These are phyloP conservation scores for Cercophora samala DNA, from an alignment of 495 filamentous ascomycete genomes.

Conservation along the genomic window DNA sequence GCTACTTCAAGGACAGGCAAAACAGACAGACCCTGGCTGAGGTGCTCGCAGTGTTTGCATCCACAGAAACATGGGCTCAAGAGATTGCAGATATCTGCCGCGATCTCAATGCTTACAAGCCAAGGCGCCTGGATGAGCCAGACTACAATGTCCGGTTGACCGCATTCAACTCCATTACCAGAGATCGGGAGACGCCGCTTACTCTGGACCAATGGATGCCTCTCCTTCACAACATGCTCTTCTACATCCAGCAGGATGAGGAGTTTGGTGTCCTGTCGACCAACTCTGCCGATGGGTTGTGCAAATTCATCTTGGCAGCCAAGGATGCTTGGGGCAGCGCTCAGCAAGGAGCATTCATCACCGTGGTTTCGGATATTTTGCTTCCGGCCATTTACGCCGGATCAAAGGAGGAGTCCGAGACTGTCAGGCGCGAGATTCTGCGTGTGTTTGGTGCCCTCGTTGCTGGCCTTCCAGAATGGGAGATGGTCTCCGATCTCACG, in stretches of 20 bases:
- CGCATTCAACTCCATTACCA: constrained; percentile 73
- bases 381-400: constrained; percentile 74
- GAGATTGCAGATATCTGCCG: constrained; percentile 69
- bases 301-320: constrained; percentile 68
- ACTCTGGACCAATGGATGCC: constrained; percentile 82
- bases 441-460: constrained; percentile 74
- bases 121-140: constrained; percentile 68
- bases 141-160: constrained; percentile 78
- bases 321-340: constrained; percentile 31
- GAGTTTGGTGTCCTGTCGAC: constrained; percentile 77
- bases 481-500: constrained; percentile 69
- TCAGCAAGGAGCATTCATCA: constrained; percentile 39
- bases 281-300: constrained; percentile 76
- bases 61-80: constrained; percentile 54
- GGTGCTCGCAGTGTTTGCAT: constrained; percentile 66
- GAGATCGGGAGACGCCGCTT: constrained; percentile 49
- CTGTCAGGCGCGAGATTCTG: constrained; percentile 78
- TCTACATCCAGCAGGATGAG: constrained; percentile 79
- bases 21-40: constrained; percentile 68
- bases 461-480: constrained; percentile 63
- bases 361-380: constrained; percentile 58
- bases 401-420: constrained; percentile 70
- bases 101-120: constrained; percentile 74
- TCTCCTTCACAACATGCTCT: constrained; percentile 86
- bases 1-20: constrained; percentile 75